A percentile compares a stretch with the other conserved stretches of the same genome.
Conservation (phyloP, 768 basidiomycete species). For the Lactarius deliciosus region DNA sequence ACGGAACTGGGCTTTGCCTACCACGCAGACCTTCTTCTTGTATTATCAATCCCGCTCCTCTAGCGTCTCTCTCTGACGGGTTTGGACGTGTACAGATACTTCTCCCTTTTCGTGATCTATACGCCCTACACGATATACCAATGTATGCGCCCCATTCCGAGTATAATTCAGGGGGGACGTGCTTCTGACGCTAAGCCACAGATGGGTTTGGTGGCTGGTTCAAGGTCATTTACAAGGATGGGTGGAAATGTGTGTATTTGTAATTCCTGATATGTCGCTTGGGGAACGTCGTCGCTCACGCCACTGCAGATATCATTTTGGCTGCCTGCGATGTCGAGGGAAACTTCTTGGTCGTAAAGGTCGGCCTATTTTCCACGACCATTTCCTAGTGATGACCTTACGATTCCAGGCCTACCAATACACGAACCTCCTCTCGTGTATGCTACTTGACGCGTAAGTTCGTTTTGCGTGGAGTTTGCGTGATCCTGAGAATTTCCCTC, state of each 20-base stretch:
- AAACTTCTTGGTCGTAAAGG: constrained; percentile 83
- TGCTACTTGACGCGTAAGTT: constrained; percentile 84
- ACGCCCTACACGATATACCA: constrained; percentile 89
- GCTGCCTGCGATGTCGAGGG: constrained; percentile 84
- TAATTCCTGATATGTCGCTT: background rate
- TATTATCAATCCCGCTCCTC: constrained; percentile 40
- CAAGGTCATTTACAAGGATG: constrained; percentile 68
- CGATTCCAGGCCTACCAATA: constrained; percentile 69
- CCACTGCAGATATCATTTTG: constrained; percentile 63
- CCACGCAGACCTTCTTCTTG: constrained; percentile 85
- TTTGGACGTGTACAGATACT: constrained; percentile 54
- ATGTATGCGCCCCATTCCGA: constrained; percentile 49
- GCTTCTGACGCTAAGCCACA: constrained; percentile 33
- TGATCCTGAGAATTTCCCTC: constrained; percentile 7
- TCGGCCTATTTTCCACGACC: constrained; percentile 29
- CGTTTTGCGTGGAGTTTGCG: background rate
- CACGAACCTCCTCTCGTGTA: constrained; percentile 84
- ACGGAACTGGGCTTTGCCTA: constrained; percentile 70
- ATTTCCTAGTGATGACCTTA: constrained; percentile 4
- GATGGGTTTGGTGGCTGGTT: constrained; percentile 86
- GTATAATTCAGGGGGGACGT: background rate
- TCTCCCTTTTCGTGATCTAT: constrained; percentile 70
- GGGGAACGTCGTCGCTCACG: background rate
- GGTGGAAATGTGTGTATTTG: constrained; percentile 75
- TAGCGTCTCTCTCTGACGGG: background rate